These are phyloP conservation scores for Begonia loranthoides DNA, from an alignment of 306 rosid species.

Conservation along the genomic window DNA sequence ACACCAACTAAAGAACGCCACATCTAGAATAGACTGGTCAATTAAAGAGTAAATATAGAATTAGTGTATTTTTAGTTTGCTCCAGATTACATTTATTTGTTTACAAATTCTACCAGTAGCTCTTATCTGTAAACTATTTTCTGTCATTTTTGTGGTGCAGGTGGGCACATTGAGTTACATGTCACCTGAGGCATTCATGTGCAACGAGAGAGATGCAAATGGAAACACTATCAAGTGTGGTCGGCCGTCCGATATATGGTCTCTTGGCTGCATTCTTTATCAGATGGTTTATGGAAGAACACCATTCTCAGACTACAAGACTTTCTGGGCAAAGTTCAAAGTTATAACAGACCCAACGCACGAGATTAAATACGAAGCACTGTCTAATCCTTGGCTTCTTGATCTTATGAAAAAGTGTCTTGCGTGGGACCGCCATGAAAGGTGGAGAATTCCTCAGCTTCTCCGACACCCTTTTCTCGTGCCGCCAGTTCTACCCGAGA, in stretches of 20 bases:
- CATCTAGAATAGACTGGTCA: too few species aligned
- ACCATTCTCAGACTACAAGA: slow-evolving; percentile 80
- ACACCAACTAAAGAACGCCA: too few species aligned
- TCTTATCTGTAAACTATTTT: too few species aligned
- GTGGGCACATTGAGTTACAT: slow-evolving; percentile 93
- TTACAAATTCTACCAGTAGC: too few species aligned
- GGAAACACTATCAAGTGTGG: slow-evolving; percentile 91
- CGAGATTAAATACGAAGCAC: slow-evolving; percentile 48
- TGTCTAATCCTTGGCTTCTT: slow-evolving; percentile 77
- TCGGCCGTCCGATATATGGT: slow-evolving; percentile 91
- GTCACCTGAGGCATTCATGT: slow-evolving; percentile 98
- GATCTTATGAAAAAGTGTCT: slow-evolving; percentile 92
- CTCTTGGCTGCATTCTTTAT: slow-evolving; percentile 92
- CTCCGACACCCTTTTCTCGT: slow-evolving; percentile 86
- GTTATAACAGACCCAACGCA: slow-evolving; percentile 83
- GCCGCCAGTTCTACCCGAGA: slow-evolving; percentile 45
- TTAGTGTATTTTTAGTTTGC: too few species aligned
- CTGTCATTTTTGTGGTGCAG: slow-evolving; percentile 17
- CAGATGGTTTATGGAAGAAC: slow-evolving; percentile 97
- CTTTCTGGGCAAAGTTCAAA: slow-evolving; percentile 91
- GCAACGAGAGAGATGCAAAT: slow-evolving; percentile 75
- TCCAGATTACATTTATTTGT: too few species aligned
- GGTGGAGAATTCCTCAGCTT: slow-evolving; percentile 92
- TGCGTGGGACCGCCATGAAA: slow-evolving; percentile 80
- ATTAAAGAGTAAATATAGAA: too few species aligned